Evolutionary conservation across 2,329 filamentous ascomycete species (phyloP).

Genomic region (Trematosphaeria pertusa): DNA sequence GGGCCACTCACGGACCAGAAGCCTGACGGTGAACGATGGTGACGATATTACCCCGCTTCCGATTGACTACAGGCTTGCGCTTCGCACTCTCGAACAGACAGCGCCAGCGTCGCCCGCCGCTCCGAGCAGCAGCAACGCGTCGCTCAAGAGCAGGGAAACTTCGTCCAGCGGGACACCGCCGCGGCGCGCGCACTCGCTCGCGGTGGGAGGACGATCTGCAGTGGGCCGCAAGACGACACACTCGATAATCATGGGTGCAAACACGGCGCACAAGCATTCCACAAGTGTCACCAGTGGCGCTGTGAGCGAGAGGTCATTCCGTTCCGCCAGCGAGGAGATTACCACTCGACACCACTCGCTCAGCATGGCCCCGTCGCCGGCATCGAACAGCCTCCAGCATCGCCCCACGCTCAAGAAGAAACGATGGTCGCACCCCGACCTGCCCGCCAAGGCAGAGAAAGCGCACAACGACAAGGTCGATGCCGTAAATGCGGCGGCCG

Average conservation of each 20-base stretch:
- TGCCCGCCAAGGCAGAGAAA: constrained; percentile 48
- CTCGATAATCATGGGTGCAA: constrained; percentile 29
- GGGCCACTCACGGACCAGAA: constrained; percentile 37
- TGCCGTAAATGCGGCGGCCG: constrained; percentile 27
- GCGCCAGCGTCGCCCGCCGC: constrained; percentile 21
- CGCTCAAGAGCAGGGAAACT: constrained; percentile 23
- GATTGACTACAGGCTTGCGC: constrained; percentile 50
- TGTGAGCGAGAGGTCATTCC: constrained; percentile 25
- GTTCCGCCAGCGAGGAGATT: constrained; percentile 41
- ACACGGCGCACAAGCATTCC: constrained; percentile 33
- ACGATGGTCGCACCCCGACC: constrained; percentile 49
- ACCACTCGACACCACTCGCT: constrained; percentile 37
- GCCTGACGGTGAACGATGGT: constrained; percentile 42
- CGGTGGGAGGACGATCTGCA: constrained; percentile 42
- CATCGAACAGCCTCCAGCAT: constrained; percentile 38
- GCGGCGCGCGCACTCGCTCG: constrained; percentile 35
- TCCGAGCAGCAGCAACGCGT: constrained; percentile 27
- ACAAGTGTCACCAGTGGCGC: constrained; percentile 31
- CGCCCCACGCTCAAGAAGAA: constrained; percentile 44
- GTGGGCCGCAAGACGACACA: constrained; percentile 29
- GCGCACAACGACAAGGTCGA: constrained; percentile 43
- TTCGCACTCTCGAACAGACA: constrained; percentile 39
- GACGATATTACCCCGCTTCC: constrained; percentile 45
- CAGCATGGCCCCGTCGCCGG: constrained; percentile 26
- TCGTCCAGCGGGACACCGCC: constrained; percentile 26